Evolutionary conservation across 2,329 filamentous ascomycete genomes (phyloP), one percentile per base, ranked within the genome.

Genomic region (Alternaria infectoria): DNA sequence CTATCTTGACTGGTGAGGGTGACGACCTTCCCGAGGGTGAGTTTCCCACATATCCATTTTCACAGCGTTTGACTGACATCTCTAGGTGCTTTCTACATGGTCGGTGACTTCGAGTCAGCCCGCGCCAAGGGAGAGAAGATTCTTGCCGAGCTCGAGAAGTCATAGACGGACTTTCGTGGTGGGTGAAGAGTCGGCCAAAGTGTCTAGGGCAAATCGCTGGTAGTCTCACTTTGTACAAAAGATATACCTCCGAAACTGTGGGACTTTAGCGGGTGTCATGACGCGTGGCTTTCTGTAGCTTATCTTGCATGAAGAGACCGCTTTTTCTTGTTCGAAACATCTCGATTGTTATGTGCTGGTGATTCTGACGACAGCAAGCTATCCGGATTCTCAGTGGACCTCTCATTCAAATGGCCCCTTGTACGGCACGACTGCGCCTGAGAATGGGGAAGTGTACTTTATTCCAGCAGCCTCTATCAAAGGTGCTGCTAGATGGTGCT

Each of bases 71-170:
- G 7, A 25, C 69, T 76, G 69, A 77, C 57, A 51, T 60, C 40
- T 59, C 68, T 70, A 86, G 82, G 83, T 85, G 89, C 89, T 80
- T 90, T 97, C 90, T 97, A 97, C 91, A 97, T 97, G 94, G 94
- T 98, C 83, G 96, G 96, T 82, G 92, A 97, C 87, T 90, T 98
- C 77, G 92, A 92, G 77, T 93, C 93, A 70, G 96, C 94, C 75
- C 92, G 92, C 82, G 90, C 88, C 80, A 99, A 99, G 93, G 96
- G 95, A 87, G 94, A 97, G 90, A 97, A 98, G 93, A 98, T 99
- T 88, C 87, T 99, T 82, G 94, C 96, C 77, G 96, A 98, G 79
- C 88, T 98, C 78, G 92, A 96, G 77, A 79, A 80, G 76, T 76
- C 73, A 74, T 80, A 79, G 70, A 76, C 68, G 71, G 56, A 49